Base-by-base conservation (phyloP, 2,329 filamentous ascomycete species). In the Apiospora kogelbergensis region DNA sequence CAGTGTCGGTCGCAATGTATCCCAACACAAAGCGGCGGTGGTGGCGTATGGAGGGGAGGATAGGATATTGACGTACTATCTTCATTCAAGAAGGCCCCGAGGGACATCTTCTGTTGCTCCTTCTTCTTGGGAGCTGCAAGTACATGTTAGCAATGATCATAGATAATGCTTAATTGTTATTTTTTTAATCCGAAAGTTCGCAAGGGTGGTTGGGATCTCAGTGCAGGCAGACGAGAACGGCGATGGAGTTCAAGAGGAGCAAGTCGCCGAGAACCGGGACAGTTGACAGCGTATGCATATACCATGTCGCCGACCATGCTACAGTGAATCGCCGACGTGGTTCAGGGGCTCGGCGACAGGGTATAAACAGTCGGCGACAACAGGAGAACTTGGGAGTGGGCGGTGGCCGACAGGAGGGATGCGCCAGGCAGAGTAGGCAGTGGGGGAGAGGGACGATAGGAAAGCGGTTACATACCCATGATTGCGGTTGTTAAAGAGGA, bases 31-130 rank as follows among this genome's bases (percentile, higher is more conserved):
- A 60, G 33, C 53, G 53, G 48, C 26, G 48, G 17, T 33, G 48
- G 30, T 60, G 53, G 20, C 33, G 53, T 33, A 37, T 60, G 53
- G 26, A 60, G 53, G 53, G 30, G 74, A 70, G 71, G 70, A 71
- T 72, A 73, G 72, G 74, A 74, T 76, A 77, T 68, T 68, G 68
- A 86, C 93, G 83, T 88, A 98, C 95, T 91, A 83, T 94, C 89
- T 83, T 98, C 94, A 80, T 88, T 88, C 87, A 99, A 89, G 89
- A 99, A 99, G 84, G 94, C 93, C 87, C 94, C 93, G 80, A 98
- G 91, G 86, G 93, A 94, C 93, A 99, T 95, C 88, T 97, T 99
- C 90, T 97, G 92, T 83, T 90, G 88, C 67, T 74, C 70, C 84
- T 94, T 93, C 86, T 97, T 97, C 82, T 95, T 93, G 75, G 95